These are phyloP conservation scores for Hura crepitans DNA, from an alignment of 441 rosid species.

Conservation along the genomic window DNA sequence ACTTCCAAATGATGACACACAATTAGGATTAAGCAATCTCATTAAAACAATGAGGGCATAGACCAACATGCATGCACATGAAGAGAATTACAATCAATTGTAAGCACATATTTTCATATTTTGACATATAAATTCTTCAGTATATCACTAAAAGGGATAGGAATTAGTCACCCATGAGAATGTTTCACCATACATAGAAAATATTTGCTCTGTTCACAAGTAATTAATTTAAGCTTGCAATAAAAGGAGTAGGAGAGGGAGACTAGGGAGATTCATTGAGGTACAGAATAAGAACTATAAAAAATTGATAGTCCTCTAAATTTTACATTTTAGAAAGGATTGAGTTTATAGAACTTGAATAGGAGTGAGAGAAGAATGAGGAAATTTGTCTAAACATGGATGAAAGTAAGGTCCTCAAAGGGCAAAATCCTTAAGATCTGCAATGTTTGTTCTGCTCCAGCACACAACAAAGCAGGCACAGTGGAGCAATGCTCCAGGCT, in stretches of 20 bases:
- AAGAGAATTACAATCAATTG: not conserved
- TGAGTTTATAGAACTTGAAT: not conserved
- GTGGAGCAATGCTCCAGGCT: too few relatives aligned
- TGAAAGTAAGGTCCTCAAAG: not conserved
- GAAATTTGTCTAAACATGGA: not conserved
- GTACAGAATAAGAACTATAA: not conserved
- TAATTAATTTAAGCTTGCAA: not conserved
- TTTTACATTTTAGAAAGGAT: not conserved
- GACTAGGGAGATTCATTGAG: not conserved
- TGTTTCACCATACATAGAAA: not conserved
- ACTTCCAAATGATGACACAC: too few relatives aligned
- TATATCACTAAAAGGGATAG: not conserved
- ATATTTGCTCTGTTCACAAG: not conserved
- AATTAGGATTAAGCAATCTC: not conserved
- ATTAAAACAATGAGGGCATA: not conserved
- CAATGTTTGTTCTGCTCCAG: not conserved
- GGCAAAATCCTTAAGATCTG: not conserved
- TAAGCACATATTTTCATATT: not conserved
- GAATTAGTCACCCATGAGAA: not conserved
- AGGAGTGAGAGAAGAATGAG: not conserved
- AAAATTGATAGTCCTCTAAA: not conserved
- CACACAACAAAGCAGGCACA: not conserved
- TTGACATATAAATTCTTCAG: not conserved
- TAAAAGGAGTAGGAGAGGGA: not conserved
- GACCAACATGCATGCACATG: too few relatives aligned